Evolutionary conservation across 345 rosid genomes (phyloP).

Genomic region (Eucalyptus cloeziana): DNA sequence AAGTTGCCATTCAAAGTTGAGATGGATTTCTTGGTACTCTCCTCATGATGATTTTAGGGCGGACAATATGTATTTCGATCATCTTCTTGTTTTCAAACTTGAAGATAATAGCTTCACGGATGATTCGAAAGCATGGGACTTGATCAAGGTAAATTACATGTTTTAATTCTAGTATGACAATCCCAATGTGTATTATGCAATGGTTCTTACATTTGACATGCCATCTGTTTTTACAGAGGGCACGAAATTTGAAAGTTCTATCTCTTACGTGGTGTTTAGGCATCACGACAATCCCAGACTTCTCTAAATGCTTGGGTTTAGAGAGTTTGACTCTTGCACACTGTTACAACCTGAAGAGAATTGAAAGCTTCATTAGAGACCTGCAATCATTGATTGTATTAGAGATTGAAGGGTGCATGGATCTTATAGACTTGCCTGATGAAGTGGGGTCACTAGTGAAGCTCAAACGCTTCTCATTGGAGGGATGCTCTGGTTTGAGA

Average conservation of each 20-base stretch:
- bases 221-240: neutral
- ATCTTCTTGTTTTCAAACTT: neutral
- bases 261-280: neutral
- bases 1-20: neutral
- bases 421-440: neutral
- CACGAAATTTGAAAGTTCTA: neutral
- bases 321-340: neutral
- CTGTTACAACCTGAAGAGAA: neutral
- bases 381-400: neutral
- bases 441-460: neutral
- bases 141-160: neutral
- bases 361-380: neutral
- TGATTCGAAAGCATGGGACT: neutral
- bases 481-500: neutral
- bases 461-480: neutral
- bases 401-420: neutral
- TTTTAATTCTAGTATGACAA: neutral
- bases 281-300: neutral
- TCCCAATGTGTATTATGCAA: neutral
- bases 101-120: neutral
- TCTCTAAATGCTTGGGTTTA: neutral
- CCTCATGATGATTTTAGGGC: neutral
- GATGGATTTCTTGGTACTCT: neutral
- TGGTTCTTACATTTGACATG: neutral
- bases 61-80: neutral